A percentile compares a stretch with the other conserved stretches of the same genome.
These are phyloP conservation scores for Cornus kousa DNA, from an alignment of 148 eudicot genomes.

Conservation along the genomic window DNA sequence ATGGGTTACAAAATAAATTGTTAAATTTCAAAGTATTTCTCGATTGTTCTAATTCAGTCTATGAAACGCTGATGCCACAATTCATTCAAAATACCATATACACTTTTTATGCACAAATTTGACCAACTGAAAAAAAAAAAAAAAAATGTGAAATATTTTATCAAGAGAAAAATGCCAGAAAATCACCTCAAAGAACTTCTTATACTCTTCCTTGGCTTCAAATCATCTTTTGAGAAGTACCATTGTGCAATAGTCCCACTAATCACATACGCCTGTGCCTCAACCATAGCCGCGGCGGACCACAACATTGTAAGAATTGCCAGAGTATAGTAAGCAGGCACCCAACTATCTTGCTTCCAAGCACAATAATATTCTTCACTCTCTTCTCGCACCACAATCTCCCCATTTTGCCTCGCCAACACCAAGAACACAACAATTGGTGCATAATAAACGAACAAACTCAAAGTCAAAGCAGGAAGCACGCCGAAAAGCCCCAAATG, in stretches of 20 bases:
- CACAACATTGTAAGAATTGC: conserved; percentile 90
- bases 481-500: conserved; percentile 72
- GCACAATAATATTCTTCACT: conserved; percentile 62
- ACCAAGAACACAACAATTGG: conserved; percentile 89
- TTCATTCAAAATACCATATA: background rate
- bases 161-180: background rate
- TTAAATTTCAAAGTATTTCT: no score
- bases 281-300: conserved; percentile 74
- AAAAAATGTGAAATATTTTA: no score
- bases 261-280: conserved; percentile 77
- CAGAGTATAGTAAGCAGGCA: conserved; percentile 76
- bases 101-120: background rate
- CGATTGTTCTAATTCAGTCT: no score
- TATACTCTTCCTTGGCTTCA: conserved; percentile 52
- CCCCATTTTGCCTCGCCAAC: conserved; percentile 73
- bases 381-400: conserved; percentile 50
- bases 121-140: background rate
- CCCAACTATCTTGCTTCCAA: conserved; percentile 93
- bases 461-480: conserved; percentile 69
- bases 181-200: conserved; percentile 76
- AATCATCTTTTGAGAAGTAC: conserved; percentile 85
- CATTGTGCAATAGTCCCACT: conserved; percentile 95
- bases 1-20: no score
- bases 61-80: background rate
- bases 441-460: conserved; percentile 62